phyloP scores from a whole-genome alignment of 192 early-diverging fungal species.

The Phycomyces nitens region DNA sequence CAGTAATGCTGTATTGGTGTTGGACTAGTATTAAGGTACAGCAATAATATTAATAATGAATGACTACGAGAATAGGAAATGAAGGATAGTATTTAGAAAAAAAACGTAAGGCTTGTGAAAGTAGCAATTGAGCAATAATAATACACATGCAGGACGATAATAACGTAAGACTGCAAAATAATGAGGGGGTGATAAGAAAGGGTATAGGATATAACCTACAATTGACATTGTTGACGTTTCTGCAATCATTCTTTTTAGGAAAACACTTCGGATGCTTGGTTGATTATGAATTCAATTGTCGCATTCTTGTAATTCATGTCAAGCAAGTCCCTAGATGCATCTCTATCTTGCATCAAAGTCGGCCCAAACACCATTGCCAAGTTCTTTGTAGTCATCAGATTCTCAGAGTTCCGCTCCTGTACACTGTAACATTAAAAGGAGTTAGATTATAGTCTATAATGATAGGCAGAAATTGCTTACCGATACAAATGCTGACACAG shows the following conservation, averaged over 20 bases:
- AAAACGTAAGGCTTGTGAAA: no score
- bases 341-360: conserved; percentile 67
- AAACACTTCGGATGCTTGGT: conserved; percentile 40
- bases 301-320: conserved; percentile 75
- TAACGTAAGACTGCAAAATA: no score
- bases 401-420: conserved; percentile 52
- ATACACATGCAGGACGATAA: no score
- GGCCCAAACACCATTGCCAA: conserved; percentile 93
- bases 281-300: conserved; percentile 66
- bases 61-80: no score
- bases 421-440: conserved; percentile 43
- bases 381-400: conserved; percentile 92
- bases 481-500: conserved; percentile 62
- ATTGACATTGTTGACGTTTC: neutral
- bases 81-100: no score
- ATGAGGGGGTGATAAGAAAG: no score
- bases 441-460: neutral
- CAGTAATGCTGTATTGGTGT: no score
- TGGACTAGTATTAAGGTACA: no score
- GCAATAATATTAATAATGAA: no score
- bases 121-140: no score
- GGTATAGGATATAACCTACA: no score
- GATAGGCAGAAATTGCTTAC: conserved; percentile 19
- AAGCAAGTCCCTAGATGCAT: conserved; percentile 57
- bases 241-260: neutral